Evolutionary conservation across 1,139 yeast genomes (phyloP).

Genomic region (Debaryomycetaceae sp.): DNA sequence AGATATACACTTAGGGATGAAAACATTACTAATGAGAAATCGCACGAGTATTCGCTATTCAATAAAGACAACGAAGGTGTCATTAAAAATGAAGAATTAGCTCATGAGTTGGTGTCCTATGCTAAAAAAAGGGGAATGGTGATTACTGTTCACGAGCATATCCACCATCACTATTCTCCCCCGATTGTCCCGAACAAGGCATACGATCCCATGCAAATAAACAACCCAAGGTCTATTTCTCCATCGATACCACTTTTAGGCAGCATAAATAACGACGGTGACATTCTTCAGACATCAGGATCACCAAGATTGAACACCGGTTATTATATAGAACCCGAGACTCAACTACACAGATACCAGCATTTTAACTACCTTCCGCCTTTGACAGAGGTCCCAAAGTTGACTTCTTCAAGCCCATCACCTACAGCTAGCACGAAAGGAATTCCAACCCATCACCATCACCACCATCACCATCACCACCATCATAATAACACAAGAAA

Average conservation of each 20-base stretch:
- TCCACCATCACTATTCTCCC: constrained; percentile 63
- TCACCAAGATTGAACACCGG: constrained; percentile 5
- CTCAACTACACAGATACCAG: constrained; percentile 55
- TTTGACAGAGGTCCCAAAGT: constrained; percentile 64
- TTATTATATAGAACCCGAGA: constrained; percentile 49
- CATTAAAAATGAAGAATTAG: constrained; percentile 51
- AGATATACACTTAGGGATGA: constrained; percentile 21
- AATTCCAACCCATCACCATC: constrained; percentile 15
- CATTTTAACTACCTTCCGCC: constrained; percentile 76
- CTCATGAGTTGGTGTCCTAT: constrained; percentile 53
- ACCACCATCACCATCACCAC: constrained; percentile 30
- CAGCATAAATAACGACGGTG: background rate
- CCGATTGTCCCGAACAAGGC: constrained; percentile 10
- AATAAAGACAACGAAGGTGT: constrained; percentile 39
- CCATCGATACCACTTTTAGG: background rate
- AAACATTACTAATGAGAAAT: background rate
- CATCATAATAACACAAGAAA: constrained; percentile 15
- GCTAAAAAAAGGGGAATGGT: constrained; percentile 61
- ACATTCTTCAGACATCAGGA: constrained; percentile 1
- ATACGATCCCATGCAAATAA: constrained; percentile 14
- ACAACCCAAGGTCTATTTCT: background rate
- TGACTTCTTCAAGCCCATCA: constrained; percentile 54
- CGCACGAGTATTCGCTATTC: constrained; percentile 15
- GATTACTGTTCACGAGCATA: constrained; percentile 80
- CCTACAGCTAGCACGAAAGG: constrained; percentile 18